phyloP scores from a whole-genome alignment of 2,329 filamentous ascomycete species.

The Cladophialophora bantiana region DNA sequence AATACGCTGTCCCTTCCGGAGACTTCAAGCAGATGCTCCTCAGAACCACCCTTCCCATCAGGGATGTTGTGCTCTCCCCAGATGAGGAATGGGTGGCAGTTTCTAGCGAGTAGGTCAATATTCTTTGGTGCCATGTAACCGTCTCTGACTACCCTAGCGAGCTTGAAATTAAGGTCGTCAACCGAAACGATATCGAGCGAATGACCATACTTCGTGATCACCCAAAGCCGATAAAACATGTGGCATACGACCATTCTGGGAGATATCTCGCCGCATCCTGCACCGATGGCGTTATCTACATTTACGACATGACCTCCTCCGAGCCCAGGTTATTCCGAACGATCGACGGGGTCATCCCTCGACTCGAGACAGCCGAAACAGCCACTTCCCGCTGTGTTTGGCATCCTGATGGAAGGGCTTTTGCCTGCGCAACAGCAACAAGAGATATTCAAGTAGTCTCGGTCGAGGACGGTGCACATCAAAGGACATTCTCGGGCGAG shows the following conservation, averaged over 20 bases:
- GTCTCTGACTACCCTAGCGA: conserved; percentile 60
- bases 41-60: conserved; percentile 82
- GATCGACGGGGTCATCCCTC: conserved; percentile 83
- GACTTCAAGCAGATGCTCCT: conserved; percentile 81
- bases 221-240: conserved; percentile 84
- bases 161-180: conserved; percentile 86
- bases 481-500: conserved; percentile 77
- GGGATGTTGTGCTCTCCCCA: conserved; percentile 82
- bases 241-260: conserved; percentile 84
- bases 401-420: conserved; percentile 94
- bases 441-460: conserved; percentile 87
- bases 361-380: conserved; percentile 77
- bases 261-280: conserved; percentile 80
- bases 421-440: conserved; percentile 82
- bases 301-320: conserved; percentile 82
- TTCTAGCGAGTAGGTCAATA: conserved; percentile 78
- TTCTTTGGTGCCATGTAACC: background rate
- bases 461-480: conserved; percentile 86
- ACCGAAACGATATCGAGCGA: conserved; percentile 76
- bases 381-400: conserved; percentile 77
- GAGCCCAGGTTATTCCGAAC: conserved; percentile 82
- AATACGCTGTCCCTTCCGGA: conserved; percentile 77
- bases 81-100: conserved; percentile 90
- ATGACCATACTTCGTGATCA: conserved; percentile 84
- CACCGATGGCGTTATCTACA: conserved; percentile 85